A percentile compares a stretch with the other conserved stretches of the same genome.
These are phyloP conservation scores for Phytophthora melonis DNA, from an alignment of 352 stramenopile genomes.

Conservation along the genomic window DNA sequence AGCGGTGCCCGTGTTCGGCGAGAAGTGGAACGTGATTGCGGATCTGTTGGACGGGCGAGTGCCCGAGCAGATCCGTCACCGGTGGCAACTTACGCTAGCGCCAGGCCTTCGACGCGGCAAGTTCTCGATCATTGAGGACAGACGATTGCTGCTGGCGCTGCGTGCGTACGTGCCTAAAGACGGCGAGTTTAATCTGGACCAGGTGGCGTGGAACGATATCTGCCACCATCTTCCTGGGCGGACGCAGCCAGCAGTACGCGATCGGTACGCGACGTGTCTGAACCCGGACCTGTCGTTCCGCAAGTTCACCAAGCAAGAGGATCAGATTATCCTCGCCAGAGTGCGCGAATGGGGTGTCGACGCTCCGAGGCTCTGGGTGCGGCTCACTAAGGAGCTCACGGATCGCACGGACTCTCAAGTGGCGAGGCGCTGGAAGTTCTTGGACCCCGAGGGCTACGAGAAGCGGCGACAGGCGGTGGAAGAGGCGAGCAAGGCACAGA, in stretches of 20 bases:
- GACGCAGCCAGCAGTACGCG: constrained; percentile 59
- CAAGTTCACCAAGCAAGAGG: constrained; percentile 65
- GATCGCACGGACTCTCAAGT: constrained; percentile 66
- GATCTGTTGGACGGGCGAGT: constrained; percentile 79
- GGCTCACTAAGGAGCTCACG: constrained; percentile 51
- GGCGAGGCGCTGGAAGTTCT: constrained; percentile 46
- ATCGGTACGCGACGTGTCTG: constrained; percentile 75
- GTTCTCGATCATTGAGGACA: constrained; percentile 79
- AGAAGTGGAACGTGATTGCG: constrained; percentile 83
- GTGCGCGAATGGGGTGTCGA: constrained; percentile 54
- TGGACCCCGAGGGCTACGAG: constrained; percentile 51
- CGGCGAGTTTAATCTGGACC: constrained; percentile 56
- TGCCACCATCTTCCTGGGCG: constrained; percentile 68
- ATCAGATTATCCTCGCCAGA: constrained; percentile 46
- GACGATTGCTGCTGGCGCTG: constrained; percentile 66
- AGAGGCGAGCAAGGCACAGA: constrained; percentile 31
- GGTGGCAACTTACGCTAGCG: constrained; percentile 75
- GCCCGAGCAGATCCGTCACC: constrained; percentile 78
- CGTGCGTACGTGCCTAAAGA: constrained; percentile 58
- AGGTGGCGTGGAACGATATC: constrained; percentile 70
- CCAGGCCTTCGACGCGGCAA: constrained; percentile 74
- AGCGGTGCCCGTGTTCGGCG: constrained; percentile 73
- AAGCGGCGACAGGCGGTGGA: constrained; percentile 37
- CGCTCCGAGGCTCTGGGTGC: constrained; percentile 49
- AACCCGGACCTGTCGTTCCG: constrained; percentile 73